phyloP scores from a whole-genome alignment of 768 basidiomycete species.

The Infundibulicybe gibba region DNA sequence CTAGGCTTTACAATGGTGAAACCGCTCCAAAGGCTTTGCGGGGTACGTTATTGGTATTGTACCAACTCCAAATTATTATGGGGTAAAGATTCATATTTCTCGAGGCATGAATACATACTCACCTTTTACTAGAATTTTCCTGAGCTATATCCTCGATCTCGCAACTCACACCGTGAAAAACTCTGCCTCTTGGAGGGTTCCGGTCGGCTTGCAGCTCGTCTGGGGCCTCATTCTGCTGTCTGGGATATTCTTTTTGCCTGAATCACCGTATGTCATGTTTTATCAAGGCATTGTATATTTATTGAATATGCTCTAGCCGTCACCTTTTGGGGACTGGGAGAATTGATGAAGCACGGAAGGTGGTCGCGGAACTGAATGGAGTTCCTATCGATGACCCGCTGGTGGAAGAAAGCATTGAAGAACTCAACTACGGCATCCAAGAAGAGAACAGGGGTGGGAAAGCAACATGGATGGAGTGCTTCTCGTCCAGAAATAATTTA shows the following conservation, averaged over 20 bases:
- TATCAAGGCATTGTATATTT: not conserved
- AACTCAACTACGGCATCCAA: constrained; percentile 61
- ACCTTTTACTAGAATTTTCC: constrained; percentile 48
- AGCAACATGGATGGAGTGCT: constrained; percentile 77
- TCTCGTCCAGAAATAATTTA: constrained; percentile 61
- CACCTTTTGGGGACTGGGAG: constrained; percentile 61
- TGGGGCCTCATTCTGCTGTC: constrained; percentile 67
- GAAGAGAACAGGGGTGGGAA: constrained; percentile 80
- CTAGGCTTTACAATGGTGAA: constrained; percentile 73
- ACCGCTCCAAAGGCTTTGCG: constrained; percentile 73
- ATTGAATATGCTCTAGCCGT: constrained; percentile 37
- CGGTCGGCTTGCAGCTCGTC: constrained; percentile 70
- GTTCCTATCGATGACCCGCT: constrained; percentile 53
- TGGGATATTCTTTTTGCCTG: constrained; percentile 76
- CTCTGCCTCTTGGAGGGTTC: constrained; percentile 71
- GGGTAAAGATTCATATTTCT: constrained; percentile 38
- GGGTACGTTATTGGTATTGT: constrained; percentile 69
- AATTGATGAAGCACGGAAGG: constrained; percentile 49
- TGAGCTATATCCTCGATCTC: constrained; percentile 69
- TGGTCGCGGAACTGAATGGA: constrained; percentile 65
- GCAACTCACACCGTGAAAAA: constrained; percentile 52
- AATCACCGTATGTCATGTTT: constrained; percentile 59
- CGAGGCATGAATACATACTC: not conserved
- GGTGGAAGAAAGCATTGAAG: constrained; percentile 57
- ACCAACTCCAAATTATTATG: constrained; percentile 74